Evolutionary conservation across 345 rosid species (phyloP).

Genomic region (Eucalyptus albens): DNA sequence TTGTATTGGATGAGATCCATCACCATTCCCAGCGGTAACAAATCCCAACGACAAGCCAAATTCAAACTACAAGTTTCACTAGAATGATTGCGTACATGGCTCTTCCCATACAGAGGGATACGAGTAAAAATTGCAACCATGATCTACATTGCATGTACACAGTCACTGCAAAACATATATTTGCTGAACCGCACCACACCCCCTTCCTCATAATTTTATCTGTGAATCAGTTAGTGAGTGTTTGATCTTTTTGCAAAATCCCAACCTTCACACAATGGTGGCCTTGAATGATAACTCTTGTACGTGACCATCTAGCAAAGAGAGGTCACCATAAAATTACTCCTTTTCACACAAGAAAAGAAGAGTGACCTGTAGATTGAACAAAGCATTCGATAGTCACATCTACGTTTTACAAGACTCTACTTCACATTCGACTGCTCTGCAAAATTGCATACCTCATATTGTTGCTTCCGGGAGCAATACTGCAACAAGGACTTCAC

Average conservation of each 20-base stretch:
- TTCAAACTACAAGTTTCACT: neutral
- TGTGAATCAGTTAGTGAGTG: neutral
- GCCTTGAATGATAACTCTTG: neutral
- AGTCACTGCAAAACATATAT: neutral
- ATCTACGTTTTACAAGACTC: neutral
- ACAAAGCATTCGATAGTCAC: neutral
- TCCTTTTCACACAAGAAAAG: neutral
- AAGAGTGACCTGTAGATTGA: neutral
- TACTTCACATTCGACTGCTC: neutral
- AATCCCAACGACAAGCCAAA: neutral
- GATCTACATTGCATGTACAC: neutral
- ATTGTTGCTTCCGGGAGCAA: conserved; percentile 38
- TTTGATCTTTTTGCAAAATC: neutral
- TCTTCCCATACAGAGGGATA: neutral
- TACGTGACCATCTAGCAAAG: no score
- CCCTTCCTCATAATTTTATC: neutral
- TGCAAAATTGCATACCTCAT: conserved; percentile 36
- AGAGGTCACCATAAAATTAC: neutral
- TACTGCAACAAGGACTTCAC: conserved; percentile 52
- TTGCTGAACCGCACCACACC: neutral
- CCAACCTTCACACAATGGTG: neutral
- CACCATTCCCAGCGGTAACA: conserved; percentile 39
- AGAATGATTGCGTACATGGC: neutral
- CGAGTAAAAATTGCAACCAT: neutral
- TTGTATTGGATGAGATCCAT: conserved; percentile 34